phyloP scores from a whole-genome alignment of 2,329 filamentous ascomycete species.

The Epichloe amarillans region DNA sequence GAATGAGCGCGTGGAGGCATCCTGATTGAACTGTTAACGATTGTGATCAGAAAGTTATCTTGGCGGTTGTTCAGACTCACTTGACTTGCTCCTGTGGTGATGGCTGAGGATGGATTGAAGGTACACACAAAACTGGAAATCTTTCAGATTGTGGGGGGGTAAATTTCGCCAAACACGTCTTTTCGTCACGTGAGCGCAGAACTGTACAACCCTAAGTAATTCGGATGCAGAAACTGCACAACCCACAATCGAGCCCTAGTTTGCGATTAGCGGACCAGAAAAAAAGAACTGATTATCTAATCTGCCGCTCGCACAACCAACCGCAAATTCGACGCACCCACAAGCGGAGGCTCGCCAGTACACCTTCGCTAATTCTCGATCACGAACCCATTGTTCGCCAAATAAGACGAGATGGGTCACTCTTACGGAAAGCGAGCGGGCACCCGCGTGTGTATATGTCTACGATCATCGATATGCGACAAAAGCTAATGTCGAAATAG shows the following conservation, averaged over 20 bases:
- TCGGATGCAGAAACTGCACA: slow-evolving; percentile 5
- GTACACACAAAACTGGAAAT: slow-evolving; percentile 17
- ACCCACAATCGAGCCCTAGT: slow-evolving; percentile 21
- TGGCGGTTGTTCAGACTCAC: slow-evolving; percentile 16
- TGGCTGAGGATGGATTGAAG: slow-evolving; percentile 20
- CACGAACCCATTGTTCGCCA: slow-evolving; percentile 22
- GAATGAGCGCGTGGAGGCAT: slow-evolving; percentile 58
- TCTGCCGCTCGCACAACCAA: slow-evolving; percentile 23
- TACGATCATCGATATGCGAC: slow-evolving; percentile 16
- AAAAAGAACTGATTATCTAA: slow-evolving; percentile 24
- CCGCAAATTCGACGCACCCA: slow-evolving; percentile 24
- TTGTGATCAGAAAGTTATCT: background rate
- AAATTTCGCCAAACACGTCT: slow-evolving; percentile 11
- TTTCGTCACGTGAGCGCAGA: slow-evolving; percentile 15
- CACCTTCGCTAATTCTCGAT: slow-evolving; percentile 29
- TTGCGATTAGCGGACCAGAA: slow-evolving; percentile 1
- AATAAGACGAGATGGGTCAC: slow-evolving; percentile 67
- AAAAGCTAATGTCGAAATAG: slow-evolving; percentile 24
- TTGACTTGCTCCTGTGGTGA: slow-evolving; percentile 26
- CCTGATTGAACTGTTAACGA: slow-evolving; percentile 17
- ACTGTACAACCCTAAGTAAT: slow-evolving; percentile 21
- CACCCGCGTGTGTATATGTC: slow-evolving; percentile 55
- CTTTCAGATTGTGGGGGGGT: slow-evolving; percentile 20
- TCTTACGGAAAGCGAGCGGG: slow-evolving; percentile 75
- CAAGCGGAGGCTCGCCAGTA: slow-evolving; percentile 18